phyloP scores from a whole-genome alignment of 306 rosid genomes.

The Prunus mongolica region DNA sequence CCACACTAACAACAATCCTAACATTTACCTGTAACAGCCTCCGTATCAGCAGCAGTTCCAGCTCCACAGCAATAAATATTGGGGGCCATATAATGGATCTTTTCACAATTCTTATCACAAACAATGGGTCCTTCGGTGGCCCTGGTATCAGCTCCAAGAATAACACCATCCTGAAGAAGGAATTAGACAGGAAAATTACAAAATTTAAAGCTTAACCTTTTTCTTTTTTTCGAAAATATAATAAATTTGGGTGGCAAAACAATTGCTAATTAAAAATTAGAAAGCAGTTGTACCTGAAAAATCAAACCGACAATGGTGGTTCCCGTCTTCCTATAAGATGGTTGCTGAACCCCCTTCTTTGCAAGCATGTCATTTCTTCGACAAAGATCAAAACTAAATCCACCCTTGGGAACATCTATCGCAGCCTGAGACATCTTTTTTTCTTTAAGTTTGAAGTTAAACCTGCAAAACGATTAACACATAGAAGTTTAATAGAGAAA shows the following conservation, averaged over 20 bases:
- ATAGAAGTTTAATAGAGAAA: neutral
- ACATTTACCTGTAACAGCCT: conserved; percentile 88
- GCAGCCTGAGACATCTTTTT: conserved; percentile 44
- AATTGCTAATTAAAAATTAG: neutral
- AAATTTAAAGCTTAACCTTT: neutral
- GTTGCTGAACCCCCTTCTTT: conserved; percentile 56
- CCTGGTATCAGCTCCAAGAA: conserved; percentile 98
- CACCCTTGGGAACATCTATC: conserved; percentile 74
- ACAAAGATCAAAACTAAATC: conserved; percentile 83
- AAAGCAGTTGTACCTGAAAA: conserved; percentile 48
- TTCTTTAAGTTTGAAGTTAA: conserved; percentile 9
- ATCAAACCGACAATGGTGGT: conserved; percentile 88
- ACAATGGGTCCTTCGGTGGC: conserved; percentile 97
- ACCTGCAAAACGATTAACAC: conserved; percentile 10
- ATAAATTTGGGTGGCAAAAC: neutral
- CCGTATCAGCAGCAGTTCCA: conserved; percentile 98
- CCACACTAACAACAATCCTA: neutral
- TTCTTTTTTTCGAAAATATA: no score
- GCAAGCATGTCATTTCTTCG: conserved; percentile 84
- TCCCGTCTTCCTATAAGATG: conserved; percentile 76
- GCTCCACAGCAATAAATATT: conserved; percentile 98
- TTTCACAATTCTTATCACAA: conserved; percentile 91
- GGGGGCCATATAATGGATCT: conserved; percentile 97
- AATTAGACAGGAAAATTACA: neutral
- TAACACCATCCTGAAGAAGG: conserved; percentile 73